Evolutionary conservation across 192 early-diverging fungal species (phyloP), one percentile per base, ranked within the genome.

Genomic region (Coemansia sp.): DNA sequence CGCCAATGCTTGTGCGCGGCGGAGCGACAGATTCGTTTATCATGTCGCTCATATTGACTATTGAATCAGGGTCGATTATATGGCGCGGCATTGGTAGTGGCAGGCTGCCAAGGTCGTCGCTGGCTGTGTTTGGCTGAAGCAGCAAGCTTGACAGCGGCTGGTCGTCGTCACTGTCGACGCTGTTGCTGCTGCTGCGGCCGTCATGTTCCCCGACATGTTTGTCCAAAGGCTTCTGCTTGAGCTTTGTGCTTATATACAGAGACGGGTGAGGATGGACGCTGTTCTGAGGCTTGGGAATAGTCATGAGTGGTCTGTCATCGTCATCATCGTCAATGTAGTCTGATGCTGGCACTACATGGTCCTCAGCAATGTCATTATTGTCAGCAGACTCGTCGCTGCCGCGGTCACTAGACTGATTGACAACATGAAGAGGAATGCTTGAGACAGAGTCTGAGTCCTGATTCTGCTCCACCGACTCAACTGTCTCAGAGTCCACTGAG

Each of bases 121-220:
- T 47, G 47, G 63, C 68, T 0, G 41, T 41, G 18, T 49, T 60
- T 32, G 71, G 65, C 49, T 72, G 68, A 56, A 71, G 39, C 15
- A 82, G 65, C 40, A 82, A 49, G 1, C 74, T 67, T 6, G 79
- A 82, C 32, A 82, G 62, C 16, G 79, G 79, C 68, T 70, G 79
- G 65, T 76, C 74, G 63, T 82, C 79, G 41, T 80, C 78, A 51
- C 68, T 69, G 4, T 69, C 67, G 9, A 59, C 55, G 56, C 66
- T 43, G 15, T 32, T 45, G 39, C 45, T 41, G 45, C 36, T 41
- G 67, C 71, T 71, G 63, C 75, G 70, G 41, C 73, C 77, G 60
- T 69, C 68, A 11, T 71, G 62, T 1, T 64, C 58, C 49, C 62
- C 48, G 11, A 19, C 32, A 32, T 39, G 26, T n/a, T 40, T 16